phyloP scores from a whole-genome alignment of 352 stramenopile species.

The Phytophthora tubulina region DNA sequence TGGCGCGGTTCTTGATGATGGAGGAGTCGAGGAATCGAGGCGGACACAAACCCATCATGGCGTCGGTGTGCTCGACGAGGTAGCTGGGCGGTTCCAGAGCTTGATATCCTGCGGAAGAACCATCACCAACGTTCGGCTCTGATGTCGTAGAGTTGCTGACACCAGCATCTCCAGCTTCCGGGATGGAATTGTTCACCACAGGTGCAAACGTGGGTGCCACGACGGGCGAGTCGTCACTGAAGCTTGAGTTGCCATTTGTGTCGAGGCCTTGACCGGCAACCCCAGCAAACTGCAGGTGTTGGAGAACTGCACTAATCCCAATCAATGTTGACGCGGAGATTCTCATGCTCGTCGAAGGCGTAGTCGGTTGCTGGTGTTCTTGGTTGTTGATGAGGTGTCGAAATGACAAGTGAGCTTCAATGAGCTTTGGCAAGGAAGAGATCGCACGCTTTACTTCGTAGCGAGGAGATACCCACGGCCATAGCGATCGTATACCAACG shows the following conservation, averaged over 20 bases:
- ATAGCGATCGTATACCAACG: slow-evolving; percentile 17
- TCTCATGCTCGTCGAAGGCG: slow-evolving; percentile 38
- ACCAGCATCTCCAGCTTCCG: slow-evolving; percentile 9
- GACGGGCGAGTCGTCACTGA: slow-evolving; percentile 18
- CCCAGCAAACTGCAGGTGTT: slow-evolving; percentile 25
- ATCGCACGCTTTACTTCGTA: neutral
- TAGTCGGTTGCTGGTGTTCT: slow-evolving; percentile 16
- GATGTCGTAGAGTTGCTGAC: slow-evolving; percentile 9
- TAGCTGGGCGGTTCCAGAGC: slow-evolving; percentile 43
- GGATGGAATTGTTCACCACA: slow-evolving; percentile 10
- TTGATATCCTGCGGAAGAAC: slow-evolving; percentile 27
- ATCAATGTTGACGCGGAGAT: slow-evolving; percentile 33
- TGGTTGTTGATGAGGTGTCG: slow-evolving; percentile 23
- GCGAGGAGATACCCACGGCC: neutral
- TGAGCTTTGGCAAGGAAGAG: neutral
- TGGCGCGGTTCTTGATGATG: slow-evolving; percentile 54
- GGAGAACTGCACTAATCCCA: slow-evolving; percentile 30
- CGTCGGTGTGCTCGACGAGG: slow-evolving; percentile 63
- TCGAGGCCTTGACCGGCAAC: slow-evolving; percentile 25
- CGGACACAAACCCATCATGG: slow-evolving; percentile 58
- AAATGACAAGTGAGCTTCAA: slow-evolving; percentile 47
- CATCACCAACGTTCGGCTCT: slow-evolving; percentile 17
- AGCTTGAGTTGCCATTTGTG: slow-evolving; percentile 25
- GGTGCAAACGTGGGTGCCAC: slow-evolving; percentile 24
- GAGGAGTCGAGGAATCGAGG: slow-evolving; percentile 62